These are phyloP conservation scores for Blastobotrys persicus DNA, from an alignment of 1,139 yeast species.

Conservation along the genomic window DNA sequence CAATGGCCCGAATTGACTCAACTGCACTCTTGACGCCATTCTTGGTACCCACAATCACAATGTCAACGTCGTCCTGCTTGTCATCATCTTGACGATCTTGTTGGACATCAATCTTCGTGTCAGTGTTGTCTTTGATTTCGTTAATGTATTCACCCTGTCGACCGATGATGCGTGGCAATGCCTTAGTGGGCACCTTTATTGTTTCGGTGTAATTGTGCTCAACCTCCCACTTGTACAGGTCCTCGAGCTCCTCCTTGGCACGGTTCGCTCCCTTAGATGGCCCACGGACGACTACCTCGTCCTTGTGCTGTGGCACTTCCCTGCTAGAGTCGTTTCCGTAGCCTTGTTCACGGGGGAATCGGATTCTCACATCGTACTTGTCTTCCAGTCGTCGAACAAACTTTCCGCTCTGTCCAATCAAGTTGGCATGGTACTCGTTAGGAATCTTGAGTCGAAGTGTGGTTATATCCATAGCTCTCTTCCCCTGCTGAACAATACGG, in stretches of 20 bases:
- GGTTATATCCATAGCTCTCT: constrained; percentile 81
- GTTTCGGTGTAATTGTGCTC: constrained; percentile 74
- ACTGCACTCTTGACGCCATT: constrained; percentile 75
- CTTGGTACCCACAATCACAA: constrained; percentile 78
- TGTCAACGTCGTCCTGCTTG: constrained; percentile 43
- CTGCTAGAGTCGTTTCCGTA: constrained; percentile 34
- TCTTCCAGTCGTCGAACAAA: constrained; percentile 85
- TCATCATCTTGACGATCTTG: constrained; percentile 44
- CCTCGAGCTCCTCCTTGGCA: constrained; percentile 83
- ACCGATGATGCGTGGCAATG: constrained; percentile 85
- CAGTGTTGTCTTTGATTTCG: constrained; percentile 76
- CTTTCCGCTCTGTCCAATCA: constrained; percentile 82
- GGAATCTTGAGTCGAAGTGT: constrained; percentile 67
- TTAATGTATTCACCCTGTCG: constrained; percentile 81
- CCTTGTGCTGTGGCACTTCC: constrained; percentile 34
- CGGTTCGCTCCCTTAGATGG: constrained; percentile 87
- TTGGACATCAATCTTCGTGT: constrained; percentile 69
- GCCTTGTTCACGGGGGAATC: constrained; percentile 53
- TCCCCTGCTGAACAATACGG: constrained; percentile 57
- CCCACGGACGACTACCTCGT: constrained; percentile 80
- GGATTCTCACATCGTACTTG: constrained; percentile 78
- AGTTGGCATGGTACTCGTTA: constrained; percentile 69
- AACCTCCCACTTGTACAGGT: constrained; percentile 79
- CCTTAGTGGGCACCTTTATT: constrained; percentile 64
- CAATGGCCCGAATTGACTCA: constrained; percentile 58